These are phyloP conservation scores for Vitellaria paradoxa DNA, from an alignment of 179 eudicot genomes.

Conservation along the genomic window DNA sequence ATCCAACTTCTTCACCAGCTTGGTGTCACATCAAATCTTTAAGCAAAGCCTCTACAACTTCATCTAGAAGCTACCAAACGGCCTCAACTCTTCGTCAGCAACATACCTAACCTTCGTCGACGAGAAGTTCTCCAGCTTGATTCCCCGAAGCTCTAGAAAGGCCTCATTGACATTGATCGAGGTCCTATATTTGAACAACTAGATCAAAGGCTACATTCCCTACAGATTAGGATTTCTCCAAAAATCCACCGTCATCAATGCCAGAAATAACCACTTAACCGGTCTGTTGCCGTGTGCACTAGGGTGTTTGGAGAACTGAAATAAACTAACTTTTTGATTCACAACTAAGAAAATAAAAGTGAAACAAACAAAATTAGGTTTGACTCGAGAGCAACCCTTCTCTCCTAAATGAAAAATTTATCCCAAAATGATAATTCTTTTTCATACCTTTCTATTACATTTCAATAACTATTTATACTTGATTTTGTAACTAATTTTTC, in stretches of 20 bases:
- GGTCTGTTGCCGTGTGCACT: not conserved
- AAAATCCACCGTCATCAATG: not conserved
- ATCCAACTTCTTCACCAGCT: constrained; percentile 64
- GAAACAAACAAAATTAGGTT: too few relatives aligned
- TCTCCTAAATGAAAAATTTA: too few relatives aligned
- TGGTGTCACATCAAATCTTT: constrained; percentile 53
- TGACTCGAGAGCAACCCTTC: too few relatives aligned
- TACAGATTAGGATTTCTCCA: constrained; percentile 4
- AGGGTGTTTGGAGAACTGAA: not conserved
- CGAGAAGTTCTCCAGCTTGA: not conserved
- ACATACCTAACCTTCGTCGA: not conserved
- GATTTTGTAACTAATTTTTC: too few relatives aligned
- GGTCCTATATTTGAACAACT: constrained; percentile 1
- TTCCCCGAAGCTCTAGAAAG: not conserved
- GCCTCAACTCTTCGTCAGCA: not conserved
- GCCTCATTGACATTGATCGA: not conserved
- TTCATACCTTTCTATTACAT: too few relatives aligned
- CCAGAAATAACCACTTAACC: not conserved
- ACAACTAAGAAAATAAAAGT: too few relatives aligned
- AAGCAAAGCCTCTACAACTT: not conserved
- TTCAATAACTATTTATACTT: too few relatives aligned
- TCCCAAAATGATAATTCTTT: too few relatives aligned
- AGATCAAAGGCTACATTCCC: constrained; percentile 4
- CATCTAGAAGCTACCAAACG: not conserved
- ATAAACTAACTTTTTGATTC: too few relatives aligned